Base-by-base conservation (phyloP, 345 rosid genomes). In the Hibiscus tridactylites region DNA sequence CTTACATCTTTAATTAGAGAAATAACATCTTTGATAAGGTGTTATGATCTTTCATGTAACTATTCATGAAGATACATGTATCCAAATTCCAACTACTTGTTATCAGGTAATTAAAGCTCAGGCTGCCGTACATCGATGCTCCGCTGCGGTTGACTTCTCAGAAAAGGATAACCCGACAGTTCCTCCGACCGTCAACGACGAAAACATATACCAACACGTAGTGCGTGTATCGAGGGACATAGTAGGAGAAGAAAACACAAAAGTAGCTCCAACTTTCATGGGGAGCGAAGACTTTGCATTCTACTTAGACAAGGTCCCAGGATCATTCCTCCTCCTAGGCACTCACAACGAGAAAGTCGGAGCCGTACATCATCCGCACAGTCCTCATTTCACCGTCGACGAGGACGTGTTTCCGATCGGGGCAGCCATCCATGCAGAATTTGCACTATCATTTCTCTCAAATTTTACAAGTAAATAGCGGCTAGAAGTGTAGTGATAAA, bases 221-320 rank as follows among this genome's bases (percentile, higher is more conserved):
- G 59, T 62, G n/a, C 80, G 39, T 0, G 75, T 83, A 3, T 78
- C 85, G 0, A 21, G 11, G 9, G 88, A 77, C 19, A 19, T 85
- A 29, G 72, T 88, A 2, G 93, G 89, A 31, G 85, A 82, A 76
- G 82, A 77, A 46, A 88, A 85, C 77, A 33, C 49, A 1, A 13
- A 71, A 72, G 2, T 86, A 24, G 81, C 84, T 42, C 88, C 84
- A 0, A 64, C 5, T 19, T 68, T 79, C 61, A 86, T 84, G 71
- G 93, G 93, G 8, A 85, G 90, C n/a, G 90, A 88, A 77, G 90
- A 88, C 57, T 88, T 88, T 65, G 86, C 88, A 10, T 86, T 81
- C 80, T 88, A 75, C 71, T 53, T 68, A 26, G 81, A 86, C 33
- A 62, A 78, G 72, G 79, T 85, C 0, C 88, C 90, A 2, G 88